Percentiles rank a stretch among this genome's conserved stretches.
These are phyloP conservation scores for Aspergillus sp. DNA, from an alignment of 2,329 filamentous ascomycete genomes.

Conservation along the genomic window DNA sequence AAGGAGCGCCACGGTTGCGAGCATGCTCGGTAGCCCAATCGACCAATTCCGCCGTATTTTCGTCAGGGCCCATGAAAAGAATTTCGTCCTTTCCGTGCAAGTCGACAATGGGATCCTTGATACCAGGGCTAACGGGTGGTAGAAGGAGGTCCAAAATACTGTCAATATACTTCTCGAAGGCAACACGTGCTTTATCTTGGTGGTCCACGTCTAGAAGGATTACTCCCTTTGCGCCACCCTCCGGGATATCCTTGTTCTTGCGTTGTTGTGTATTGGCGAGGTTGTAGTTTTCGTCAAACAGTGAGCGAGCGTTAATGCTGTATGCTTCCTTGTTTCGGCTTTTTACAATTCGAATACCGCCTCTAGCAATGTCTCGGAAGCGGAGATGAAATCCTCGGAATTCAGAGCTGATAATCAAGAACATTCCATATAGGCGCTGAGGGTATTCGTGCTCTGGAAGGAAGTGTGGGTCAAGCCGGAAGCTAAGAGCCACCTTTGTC, in stretches of 20 bases:
- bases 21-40: conserved; percentile 99
- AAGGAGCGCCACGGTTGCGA: conserved; percentile 79
- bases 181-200: conserved; percentile 87
- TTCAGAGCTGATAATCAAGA: conserved; percentile 94
- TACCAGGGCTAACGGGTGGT: conserved; percentile 85
- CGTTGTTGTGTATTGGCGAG: conserved; percentile 97
- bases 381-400: conserved; percentile 96
- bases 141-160: conserved; percentile 94
- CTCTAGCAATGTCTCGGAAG: conserved; percentile 94
- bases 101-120: conserved; percentile 98
- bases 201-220: conserved; percentile 91
- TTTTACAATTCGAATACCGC: conserved; percentile 98
- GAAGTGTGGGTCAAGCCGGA: conserved; percentile 80
- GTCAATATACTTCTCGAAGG: conserved; percentile 99
- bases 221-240: conserved; percentile 97
- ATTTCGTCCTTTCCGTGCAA: conserved; percentile 94
- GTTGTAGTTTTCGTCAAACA: conserved; percentile 99
- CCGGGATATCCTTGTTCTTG: conserved; percentile 99
- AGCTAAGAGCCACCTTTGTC: conserved; percentile 96
- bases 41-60: conserved; percentile 96
- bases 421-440: conserved; percentile 94
- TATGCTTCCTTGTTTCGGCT: conserved; percentile 95
- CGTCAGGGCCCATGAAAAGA: conserved; percentile 96
- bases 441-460: conserved; percentile 90
- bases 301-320: conserved; percentile 88